Evolutionary conservation across 495 filamentous ascomycete genomes (phyloP), one percentile per base, ranked within the genome.

Genomic region (Aspergillus funiculosus): DNA sequence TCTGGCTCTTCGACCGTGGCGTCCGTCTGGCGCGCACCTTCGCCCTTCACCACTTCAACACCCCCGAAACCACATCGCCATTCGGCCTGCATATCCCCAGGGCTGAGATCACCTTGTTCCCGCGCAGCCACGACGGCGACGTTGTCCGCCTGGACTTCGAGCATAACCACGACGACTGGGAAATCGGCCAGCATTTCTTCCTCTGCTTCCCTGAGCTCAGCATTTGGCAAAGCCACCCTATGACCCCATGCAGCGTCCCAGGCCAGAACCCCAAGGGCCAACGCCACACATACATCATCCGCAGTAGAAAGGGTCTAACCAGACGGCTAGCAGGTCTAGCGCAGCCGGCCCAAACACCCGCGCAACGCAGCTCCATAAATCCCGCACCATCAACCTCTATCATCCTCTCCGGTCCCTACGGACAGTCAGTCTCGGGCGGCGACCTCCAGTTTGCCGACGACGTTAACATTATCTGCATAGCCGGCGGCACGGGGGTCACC

Each of bases 201-300:
- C 61, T 85, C 20, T 76, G 71, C 51, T 85, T 86, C 46, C 61
- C 77, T 0, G 67, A 72, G 17, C 60, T 74, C 2, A 80, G 71
- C 41, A 63, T 83, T 42, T 84, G 80, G 75, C 79, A 86, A 61
- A 75, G 76, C 0, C 82, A 86, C 53, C 82, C 82, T 0, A 82
- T 85, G 53, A 86, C 82, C 0, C 76, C 80, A 0, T 59, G 73
- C 19, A 76, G 66, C 24, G 50, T 74, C 1, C 81, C 80, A 0
- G 57, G 55, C 2, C 50, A 51, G 1, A 48, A 58, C 5, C 44
- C 52, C 4, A 56, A 57, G 0, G 31, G 53, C 11, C 66, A 76
- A 18, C 54, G 58, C 7, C 82, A 86, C 41, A 72, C 76, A 4
- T 86, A 86, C 46, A 69, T 86, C 42, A 67, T 85, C 34, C 65